phyloP scores from a whole-genome alignment of 495 filamentous ascomycete species.

The Neurospora tetrasperma region DNA sequence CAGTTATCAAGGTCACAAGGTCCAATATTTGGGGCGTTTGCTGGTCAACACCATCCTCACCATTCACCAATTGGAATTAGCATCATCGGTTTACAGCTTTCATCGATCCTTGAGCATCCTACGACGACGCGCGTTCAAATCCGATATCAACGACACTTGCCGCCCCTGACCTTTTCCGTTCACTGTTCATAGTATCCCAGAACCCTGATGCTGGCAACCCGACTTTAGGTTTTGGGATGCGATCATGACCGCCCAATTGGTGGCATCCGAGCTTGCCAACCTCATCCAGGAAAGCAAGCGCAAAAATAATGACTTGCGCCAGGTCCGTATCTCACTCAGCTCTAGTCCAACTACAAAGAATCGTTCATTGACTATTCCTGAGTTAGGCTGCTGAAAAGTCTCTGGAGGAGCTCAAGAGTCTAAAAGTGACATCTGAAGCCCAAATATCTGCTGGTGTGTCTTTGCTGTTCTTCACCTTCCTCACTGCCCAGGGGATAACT shows the following conservation, averaged over 20 bases:
- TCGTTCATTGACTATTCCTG: constrained; percentile 2
- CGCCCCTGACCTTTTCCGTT: not conserved
- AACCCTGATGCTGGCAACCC: not conserved
- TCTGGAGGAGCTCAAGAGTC: constrained; percentile 73
- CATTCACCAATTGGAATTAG: not conserved
- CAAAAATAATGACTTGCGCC: constrained; percentile 79
- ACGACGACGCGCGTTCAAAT: not conserved
- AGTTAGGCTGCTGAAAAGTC: constrained; percentile 88
- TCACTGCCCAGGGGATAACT: not conserved
- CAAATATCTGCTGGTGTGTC: constrained; percentile 72
- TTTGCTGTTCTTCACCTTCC: not conserved
- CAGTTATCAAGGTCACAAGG: not conserved
- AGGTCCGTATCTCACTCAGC: constrained; percentile 40
- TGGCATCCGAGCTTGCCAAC: constrained; percentile 80
- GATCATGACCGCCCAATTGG: constrained; percentile 87
- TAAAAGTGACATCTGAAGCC: constrained; percentile 66
- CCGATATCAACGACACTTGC: not conserved
- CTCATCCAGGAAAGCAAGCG: constrained; percentile 93
- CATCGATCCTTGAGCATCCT: not conserved
- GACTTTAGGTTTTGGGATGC: constrained; percentile 12
- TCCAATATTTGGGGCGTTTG: not conserved
- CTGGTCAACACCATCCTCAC: not conserved
- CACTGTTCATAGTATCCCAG: not conserved
- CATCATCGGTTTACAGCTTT: not conserved
- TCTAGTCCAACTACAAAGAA: constrained; percentile 13